Evolutionary conservation across 345 rosid species (phyloP).

Genomic region (Ceriops tagal): DNA sequence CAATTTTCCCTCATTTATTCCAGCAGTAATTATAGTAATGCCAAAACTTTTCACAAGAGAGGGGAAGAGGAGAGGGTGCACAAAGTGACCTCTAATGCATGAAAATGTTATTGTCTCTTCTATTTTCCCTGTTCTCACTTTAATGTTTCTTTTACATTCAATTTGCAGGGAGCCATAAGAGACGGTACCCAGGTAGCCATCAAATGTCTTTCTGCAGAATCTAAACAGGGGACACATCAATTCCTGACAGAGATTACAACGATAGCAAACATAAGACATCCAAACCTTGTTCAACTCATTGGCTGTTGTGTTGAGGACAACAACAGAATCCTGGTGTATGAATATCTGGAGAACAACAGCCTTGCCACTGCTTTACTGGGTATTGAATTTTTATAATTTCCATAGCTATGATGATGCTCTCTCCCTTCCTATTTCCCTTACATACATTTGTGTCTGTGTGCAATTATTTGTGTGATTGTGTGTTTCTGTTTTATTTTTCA

Average conservation of each 20-base stretch:
- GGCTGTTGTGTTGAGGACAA: conserved; percentile 61
- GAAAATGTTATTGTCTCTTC: neutral
- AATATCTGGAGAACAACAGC: conserved; percentile 69
- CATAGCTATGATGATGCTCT: neutral
- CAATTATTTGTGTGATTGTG: too few relatives aligned
- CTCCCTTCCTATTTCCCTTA: too few relatives aligned
- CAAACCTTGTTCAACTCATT: conserved; percentile 62
- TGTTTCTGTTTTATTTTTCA: too few relatives aligned
- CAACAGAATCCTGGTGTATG: conserved; percentile 54
- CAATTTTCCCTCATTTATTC: conserved; percentile 12
- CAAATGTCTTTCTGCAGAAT: conserved; percentile 57
- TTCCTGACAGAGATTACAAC: conserved; percentile 57
- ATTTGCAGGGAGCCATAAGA: conserved; percentile 53
- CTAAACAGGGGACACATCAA: conserved; percentile 56
- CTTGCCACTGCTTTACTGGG: conserved; percentile 57
- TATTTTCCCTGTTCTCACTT: neutral
- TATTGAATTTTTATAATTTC: conserved; percentile 4
- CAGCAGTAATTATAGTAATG: neutral
- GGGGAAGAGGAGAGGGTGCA: neutral
- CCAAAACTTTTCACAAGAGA: neutral
- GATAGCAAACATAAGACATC: conserved; percentile 54
- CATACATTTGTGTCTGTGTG: too few relatives aligned
- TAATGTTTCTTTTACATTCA: neutral
- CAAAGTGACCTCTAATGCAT: too few relatives aligned
- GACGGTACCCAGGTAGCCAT: conserved; percentile 55